Base-by-base conservation (phyloP, 257 asterid genomes). In the Coffea canephora region DNA sequence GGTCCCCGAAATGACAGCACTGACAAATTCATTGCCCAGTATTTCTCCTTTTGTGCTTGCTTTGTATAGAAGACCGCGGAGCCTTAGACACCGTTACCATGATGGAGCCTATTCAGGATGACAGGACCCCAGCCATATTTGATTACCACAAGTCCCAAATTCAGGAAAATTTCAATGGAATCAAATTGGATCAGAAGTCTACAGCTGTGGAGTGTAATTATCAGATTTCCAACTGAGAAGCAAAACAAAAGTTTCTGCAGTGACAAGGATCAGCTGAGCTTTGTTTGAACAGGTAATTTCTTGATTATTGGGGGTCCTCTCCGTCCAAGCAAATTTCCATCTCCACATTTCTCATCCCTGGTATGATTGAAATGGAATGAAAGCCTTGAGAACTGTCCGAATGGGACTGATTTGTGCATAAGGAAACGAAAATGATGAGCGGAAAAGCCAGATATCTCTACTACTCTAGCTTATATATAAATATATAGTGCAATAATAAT, bases 181-280 rank as follows among this genome's bases (percentile, higher is more conserved):
- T 39, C 84, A 82, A 34, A 77, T 81, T 59, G 78, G 77, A 3
- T 39, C 43, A 39, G 43, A 39, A 39, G 43, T 4, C 43, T 0
- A 84, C 83, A 89, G 92, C 87, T 88, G 87, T 6, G 93, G 93
- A 75, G 90, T 92, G 67, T 57, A 90, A 79, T 71, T 92, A 49
- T 74, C 88, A 3, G 94, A 92, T 89, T 92, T 85, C 82, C 74
- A 18, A 83, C 84, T 27, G 97, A 93, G 57, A 87, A 79, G 81
- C 43, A 39, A 39, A 39, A 0, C 43, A 39, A 39, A 39, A 87
- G 78, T 16, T 74, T 75, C 41, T 43, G 15, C 19, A 31, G 49
- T 25, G 61, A 48, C 6, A 69, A 75, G 21, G 45, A 43, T 61
- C 61, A 43, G 64, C 46, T 75, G 1, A 75, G 71, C 71, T 55